Evolutionary conservation across 805 yeast species (phyloP).

Genomic region (Lachancea sp.): DNA sequence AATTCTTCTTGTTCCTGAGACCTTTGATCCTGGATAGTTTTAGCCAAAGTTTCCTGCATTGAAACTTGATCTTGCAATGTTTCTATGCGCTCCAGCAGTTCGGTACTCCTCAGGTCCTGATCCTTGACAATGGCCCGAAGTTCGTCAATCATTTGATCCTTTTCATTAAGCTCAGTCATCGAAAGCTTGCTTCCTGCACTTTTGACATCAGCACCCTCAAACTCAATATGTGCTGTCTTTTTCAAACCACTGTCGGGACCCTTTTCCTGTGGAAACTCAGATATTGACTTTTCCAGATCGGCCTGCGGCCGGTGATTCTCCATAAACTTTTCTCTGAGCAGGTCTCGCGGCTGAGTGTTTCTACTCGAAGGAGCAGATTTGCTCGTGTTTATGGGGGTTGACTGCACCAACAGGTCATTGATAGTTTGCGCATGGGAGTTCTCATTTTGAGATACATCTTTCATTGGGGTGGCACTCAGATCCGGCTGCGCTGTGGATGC

Average conservation of each 20-base stretch:
- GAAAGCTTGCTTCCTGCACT: background rate
- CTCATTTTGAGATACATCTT: constrained; percentile 7
- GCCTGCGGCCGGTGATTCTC: constrained; percentile 7
- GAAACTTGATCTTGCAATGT: background rate
- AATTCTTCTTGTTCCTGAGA: background rate
- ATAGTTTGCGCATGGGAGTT: constrained; percentile 12
- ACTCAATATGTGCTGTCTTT: background rate
- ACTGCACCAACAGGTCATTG: constrained; percentile 18
- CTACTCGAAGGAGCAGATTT: constrained; percentile 1
- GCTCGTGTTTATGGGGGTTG: constrained; percentile 15
- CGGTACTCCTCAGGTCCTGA: constrained; percentile 3
- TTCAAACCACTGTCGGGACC: background rate
- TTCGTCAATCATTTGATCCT: constrained; percentile 6
- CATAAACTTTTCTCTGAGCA: constrained; percentile 9
- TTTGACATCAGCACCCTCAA: background rate
- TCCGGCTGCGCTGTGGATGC: constrained; percentile 16
- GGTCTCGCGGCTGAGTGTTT: constrained; percentile 10
- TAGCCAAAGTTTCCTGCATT: background rate
- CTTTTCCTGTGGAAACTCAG: background rate
- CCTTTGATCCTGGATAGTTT: background rate
- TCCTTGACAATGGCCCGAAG: constrained; percentile 5
- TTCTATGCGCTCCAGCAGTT: background rate
- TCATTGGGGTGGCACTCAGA: constrained; percentile 17
- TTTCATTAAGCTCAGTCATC: background rate
- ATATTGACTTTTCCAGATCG: background rate